These are phyloP conservation scores for Nitzschia sp. DNA, from an alignment of 108 stramenopile species.

Conservation along the genomic window DNA sequence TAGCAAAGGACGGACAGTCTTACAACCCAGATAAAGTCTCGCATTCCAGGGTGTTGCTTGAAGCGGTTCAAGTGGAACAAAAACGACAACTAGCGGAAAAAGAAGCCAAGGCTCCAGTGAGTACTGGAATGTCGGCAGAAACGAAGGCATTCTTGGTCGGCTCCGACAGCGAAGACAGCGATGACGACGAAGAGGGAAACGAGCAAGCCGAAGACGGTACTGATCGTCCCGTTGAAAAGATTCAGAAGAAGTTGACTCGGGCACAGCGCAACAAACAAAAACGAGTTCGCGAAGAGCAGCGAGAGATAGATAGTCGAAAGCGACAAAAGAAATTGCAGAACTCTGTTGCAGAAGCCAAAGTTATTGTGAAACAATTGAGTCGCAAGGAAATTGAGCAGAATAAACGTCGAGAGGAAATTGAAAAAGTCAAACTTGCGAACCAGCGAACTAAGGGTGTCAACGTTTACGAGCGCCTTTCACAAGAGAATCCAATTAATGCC, in stretches of 20 bases:
- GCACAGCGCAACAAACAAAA: conserved; percentile 86
- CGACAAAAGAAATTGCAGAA: conserved; percentile 55
- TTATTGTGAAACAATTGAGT: conserved; percentile 33
- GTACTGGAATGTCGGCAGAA: conserved; percentile 67
- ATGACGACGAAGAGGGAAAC: conserved; percentile 45
- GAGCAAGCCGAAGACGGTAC: conserved; percentile 6
- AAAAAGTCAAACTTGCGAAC: conserved; percentile 27
- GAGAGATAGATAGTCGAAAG: conserved; percentile 48
- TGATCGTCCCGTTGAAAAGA: conserved; percentile 33
- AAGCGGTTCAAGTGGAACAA: conserved; percentile 75
- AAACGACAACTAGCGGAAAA: conserved; percentile 65
- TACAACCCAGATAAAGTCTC: conserved; percentile 75
- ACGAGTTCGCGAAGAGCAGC: conserved; percentile 54
- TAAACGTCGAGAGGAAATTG: conserved; percentile 11
- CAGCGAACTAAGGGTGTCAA: conserved; percentile 53
- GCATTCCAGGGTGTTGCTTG: conserved; percentile 67
- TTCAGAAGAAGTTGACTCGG: conserved; percentile 71
- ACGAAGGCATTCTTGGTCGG: conserved; percentile 61
- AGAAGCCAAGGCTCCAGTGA: conserved; percentile 51
- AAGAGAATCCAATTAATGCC: conserved; percentile 65
- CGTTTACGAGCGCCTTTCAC: conserved; percentile 41
- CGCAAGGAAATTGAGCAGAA: conserved; percentile 31
- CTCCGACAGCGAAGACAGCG: conserved; percentile 51
- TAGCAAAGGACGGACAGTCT: conserved; percentile 79
- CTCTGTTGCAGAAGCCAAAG: conserved; percentile 55